Evolutionary conservation across 495 filamentous ascomycete species (phyloP).

Genomic region (Aspergillus haitiensis): DNA sequence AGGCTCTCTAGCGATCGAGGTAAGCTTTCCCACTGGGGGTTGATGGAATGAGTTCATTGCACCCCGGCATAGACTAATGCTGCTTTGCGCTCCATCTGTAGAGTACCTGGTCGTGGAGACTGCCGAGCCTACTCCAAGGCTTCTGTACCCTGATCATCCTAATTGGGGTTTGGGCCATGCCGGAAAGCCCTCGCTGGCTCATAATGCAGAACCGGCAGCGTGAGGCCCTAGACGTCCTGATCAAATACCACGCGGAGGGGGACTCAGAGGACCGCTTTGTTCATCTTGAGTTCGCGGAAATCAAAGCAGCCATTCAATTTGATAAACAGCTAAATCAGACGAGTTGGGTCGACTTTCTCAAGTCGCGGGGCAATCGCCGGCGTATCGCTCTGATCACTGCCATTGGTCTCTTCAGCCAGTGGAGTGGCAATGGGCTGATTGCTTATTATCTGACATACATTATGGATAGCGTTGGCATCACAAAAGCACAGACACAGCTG

Average conservation of each 20-base stretch:
- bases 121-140: conserved; percentile 4
- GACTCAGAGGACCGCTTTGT: conserved; percentile 30
- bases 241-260: conserved; percentile 38
- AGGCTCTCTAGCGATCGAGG: background rate
- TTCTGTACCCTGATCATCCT: background rate
- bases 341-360: conserved; percentile 7
- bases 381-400: conserved; percentile 1
- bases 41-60: background rate
- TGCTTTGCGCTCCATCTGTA: background rate
- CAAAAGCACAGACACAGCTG: conserved; percentile 6
- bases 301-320: conserved; percentile 50
- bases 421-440: conserved; percentile 13
- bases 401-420: conserved; percentile 8
- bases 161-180: background rate
- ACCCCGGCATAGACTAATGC: background rate
- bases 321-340: conserved; percentile 8
- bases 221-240: conserved; percentile 42
- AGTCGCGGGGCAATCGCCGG: conserved; percentile 6
- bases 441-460: conserved; percentile 11
- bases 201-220: conserved; percentile 38
- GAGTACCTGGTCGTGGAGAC: conserved; percentile 14
- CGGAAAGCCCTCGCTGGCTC: conserved; percentile 34
- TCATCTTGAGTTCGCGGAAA: conserved; percentile 36
- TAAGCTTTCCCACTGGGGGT: background rate
- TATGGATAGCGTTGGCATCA: conserved; percentile 12